phyloP scores from a whole-genome alignment of 768 basidiomycete species.

The Botryobasidium botryosum region DNA sequence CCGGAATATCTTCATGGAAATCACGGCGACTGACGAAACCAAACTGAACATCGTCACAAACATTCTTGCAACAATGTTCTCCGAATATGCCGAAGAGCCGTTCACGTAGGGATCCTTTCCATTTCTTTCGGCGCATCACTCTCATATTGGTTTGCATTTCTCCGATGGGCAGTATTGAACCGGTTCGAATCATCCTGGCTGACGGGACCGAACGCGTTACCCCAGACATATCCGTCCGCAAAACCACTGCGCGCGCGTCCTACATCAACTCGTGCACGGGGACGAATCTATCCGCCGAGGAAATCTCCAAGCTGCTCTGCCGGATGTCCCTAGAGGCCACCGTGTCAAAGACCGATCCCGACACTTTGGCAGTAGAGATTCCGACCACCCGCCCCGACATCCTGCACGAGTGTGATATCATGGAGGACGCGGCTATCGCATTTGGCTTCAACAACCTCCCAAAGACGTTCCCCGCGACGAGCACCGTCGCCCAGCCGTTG shows the following conservation, averaged over 20 bases:
- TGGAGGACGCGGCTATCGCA: slow-evolving; percentile 96
- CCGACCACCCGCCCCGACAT: slow-evolving; percentile 98
- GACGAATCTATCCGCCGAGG: slow-evolving; percentile 43
- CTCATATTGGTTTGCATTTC: background rate
- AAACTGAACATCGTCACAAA: slow-evolving; percentile 93
- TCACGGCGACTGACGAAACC: slow-evolving; percentile 91
- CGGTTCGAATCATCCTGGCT: slow-evolving; percentile 66
- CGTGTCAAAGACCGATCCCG: slow-evolving; percentile 34
- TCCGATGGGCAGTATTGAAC: slow-evolving; percentile 55
- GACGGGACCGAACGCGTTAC: slow-evolving; percentile 61
- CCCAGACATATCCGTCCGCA: slow-evolving; percentile 61
- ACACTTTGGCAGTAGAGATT: slow-evolving; percentile 58
- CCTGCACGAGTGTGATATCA: slow-evolving; percentile 92
- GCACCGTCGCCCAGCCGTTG: slow-evolving; percentile 85
- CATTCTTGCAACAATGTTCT: slow-evolving; percentile 94
- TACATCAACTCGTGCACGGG: slow-evolving; percentile 96
- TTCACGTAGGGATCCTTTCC: slow-evolving; percentile 60
- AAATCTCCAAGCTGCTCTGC: slow-evolving; percentile 55
- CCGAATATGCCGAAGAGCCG: slow-evolving; percentile 83
- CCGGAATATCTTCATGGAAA: slow-evolving; percentile 87
- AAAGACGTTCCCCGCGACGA: slow-evolving; percentile 79
- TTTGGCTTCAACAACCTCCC: slow-evolving; percentile 97
- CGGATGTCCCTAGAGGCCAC: slow-evolving; percentile 63
- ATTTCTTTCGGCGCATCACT: background rate
- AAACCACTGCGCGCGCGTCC: slow-evolving; percentile 59